A percentile compares a stretch with the other conserved stretches of the same genome.
phyloP scores from a whole-genome alignment of 2,329 filamentous ascomycete species.

The Sporothrix mexicana region DNA sequence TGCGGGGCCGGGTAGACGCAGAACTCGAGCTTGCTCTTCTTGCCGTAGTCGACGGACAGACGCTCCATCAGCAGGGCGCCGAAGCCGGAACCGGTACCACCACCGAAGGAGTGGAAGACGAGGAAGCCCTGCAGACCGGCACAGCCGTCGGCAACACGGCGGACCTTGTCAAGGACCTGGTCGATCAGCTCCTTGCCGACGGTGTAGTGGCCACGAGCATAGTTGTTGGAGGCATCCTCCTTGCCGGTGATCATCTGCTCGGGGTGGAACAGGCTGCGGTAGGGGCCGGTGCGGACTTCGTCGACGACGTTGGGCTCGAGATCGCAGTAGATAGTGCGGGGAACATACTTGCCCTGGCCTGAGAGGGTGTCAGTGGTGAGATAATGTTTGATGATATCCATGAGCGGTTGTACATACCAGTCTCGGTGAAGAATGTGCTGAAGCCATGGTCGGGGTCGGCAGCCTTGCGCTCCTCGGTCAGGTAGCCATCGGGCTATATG shows the following conservation, averaged over 20 bases:
- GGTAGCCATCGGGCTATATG: slow-evolving; percentile 89
- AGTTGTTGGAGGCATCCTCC: slow-evolving; percentile 99
- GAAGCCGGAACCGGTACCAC: slow-evolving; percentile 98
- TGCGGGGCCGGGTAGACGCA: slow-evolving; percentile 98
- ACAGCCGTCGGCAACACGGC: slow-evolving; percentile 97
- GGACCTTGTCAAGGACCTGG: slow-evolving; percentile 95
- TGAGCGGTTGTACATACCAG: slow-evolving; percentile 65
- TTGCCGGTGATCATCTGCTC: slow-evolving; percentile 99
- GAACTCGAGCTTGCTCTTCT: slow-evolving; percentile 99
- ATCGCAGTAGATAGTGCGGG: slow-evolving; percentile 98
- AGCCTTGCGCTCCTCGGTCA: slow-evolving; percentile 96
- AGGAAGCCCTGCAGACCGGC: slow-evolving; percentile 98
- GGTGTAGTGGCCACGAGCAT: slow-evolving; percentile 99
- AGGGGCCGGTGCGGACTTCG: slow-evolving; percentile 96
- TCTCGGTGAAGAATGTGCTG: slow-evolving; percentile 99
- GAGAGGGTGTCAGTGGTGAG: slow-evolving; percentile 6
- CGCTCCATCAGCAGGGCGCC: slow-evolving; percentile 98
- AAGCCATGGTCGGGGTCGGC: slow-evolving; percentile 94
- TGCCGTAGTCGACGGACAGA: slow-evolving; percentile 97
- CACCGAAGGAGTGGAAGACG: slow-evolving; percentile 99
- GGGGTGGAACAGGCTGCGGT: slow-evolving; percentile 96
- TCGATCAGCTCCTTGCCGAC: slow-evolving; percentile 99
- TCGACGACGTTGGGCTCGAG: slow-evolving; percentile 99
- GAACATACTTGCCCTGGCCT: slow-evolving; percentile 99
- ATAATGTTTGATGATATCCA: too few species aligned